Percentiles rank a stretch among this genome's conserved stretches.
These are phyloP conservation scores for Suhomyces choctaworum DNA, from an alignment of 1,139 yeast genomes.

Conservation along the genomic window DNA sequence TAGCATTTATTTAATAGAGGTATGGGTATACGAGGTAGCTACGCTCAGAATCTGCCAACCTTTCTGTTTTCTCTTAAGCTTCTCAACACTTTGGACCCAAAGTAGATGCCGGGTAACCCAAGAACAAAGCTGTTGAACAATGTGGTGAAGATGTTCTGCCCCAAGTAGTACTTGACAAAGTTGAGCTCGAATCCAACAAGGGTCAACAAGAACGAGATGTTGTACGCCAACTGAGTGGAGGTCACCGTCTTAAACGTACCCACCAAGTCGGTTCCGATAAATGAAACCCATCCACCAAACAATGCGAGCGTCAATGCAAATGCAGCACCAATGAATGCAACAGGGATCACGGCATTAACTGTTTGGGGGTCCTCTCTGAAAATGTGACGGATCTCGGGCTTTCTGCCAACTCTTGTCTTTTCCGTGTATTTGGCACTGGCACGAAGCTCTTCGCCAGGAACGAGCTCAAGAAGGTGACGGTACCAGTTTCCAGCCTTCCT, in stretches of 20 bases:
- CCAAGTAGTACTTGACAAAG: conserved; percentile 68
- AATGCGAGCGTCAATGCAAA: conserved; percentile 45
- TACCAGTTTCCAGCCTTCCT: conserved; percentile 24
- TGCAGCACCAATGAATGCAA: conserved; percentile 50
- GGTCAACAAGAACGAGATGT: conserved; percentile 52
- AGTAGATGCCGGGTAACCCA: conserved; percentile 56
- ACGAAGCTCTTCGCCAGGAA: conserved; percentile 34
- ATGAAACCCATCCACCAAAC: conserved; percentile 47
- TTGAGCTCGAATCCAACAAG: conserved; percentile 61
- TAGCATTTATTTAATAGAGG: background rate
- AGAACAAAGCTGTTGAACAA: conserved; percentile 52
- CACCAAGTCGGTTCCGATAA: conserved; percentile 48
- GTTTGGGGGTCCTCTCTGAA: conserved; percentile 60
- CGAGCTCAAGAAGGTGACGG: conserved; percentile 33
- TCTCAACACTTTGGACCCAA: conserved; percentile 67
- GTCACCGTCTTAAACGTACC: conserved; percentile 31
- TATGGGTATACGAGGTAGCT: background rate
- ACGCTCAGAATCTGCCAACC: conserved; percentile 27
- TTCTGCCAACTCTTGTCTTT: conserved; percentile 47
- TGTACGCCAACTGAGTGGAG: conserved; percentile 30
- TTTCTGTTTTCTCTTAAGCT: conserved; percentile 36
- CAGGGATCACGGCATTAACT: conserved; percentile 56
- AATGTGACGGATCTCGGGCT: conserved; percentile 69
- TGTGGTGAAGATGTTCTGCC: conserved; percentile 71
- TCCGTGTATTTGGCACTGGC: conserved; percentile 23